phyloP scores from a whole-genome alignment of 331 rosid genomes.

The Ulmus americana region DNA sequence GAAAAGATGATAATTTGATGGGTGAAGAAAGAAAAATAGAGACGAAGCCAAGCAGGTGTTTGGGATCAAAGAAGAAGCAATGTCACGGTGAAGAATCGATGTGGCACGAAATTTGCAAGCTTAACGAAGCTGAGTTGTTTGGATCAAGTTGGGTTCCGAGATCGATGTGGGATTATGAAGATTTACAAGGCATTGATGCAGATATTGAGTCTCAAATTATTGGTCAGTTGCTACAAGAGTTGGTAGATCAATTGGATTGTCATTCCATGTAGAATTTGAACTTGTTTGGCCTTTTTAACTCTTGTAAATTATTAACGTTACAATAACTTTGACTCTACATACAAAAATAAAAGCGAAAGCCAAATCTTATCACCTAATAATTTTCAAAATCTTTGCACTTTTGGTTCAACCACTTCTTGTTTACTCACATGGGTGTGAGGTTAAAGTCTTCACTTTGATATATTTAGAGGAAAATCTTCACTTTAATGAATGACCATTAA shows the following conservation, averaged over 20 bases:
- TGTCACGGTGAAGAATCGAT: constrained; percentile 14
- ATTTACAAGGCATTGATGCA: constrained; percentile 36
- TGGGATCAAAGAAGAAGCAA: constrained; percentile 32
- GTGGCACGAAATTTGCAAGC: constrained; percentile 42
- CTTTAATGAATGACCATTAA: no score
- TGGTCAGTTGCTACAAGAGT: constrained; percentile 49
- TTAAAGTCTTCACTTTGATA: not conserved
- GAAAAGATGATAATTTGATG: constrained; percentile 34
- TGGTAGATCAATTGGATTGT: constrained; percentile 43
- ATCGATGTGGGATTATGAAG: constrained; percentile 26
- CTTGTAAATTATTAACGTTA: constrained; percentile 10
- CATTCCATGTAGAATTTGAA: constrained; percentile 9
- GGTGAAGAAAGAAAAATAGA: constrained; percentile 31
- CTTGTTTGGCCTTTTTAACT: constrained; percentile 17
- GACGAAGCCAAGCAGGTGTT: constrained; percentile 22
- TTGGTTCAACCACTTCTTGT: not conserved
- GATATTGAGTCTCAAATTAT: constrained; percentile 50
- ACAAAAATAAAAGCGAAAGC: not conserved
- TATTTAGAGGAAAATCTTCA: no score
- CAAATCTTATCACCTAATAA: not conserved
- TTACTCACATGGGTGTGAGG: not conserved
- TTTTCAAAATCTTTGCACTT: not conserved
- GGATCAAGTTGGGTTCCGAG: constrained; percentile 33
- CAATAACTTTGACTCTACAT: not conserved
- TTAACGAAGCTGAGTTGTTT: constrained; percentile 45